A percentile compares a stretch with the other conserved stretches of the same genome.
Evolutionary conservation across 371 early-diverging fungal species (phyloP).

Genomic region (Mucor circinelloides): DNA sequence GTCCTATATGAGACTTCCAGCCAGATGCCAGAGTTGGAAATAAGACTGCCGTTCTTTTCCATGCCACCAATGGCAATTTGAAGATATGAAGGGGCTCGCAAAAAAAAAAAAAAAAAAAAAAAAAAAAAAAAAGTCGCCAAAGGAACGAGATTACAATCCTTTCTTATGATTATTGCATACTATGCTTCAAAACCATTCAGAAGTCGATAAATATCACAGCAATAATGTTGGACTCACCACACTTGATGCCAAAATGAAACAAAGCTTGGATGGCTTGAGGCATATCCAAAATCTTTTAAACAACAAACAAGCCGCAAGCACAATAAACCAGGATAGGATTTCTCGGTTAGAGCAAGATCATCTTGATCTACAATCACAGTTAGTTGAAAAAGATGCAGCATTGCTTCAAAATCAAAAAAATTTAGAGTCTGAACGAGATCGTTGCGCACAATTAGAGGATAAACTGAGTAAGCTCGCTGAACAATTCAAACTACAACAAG

Average conservation of each 20-base stretch:
- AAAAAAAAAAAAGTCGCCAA: no score
- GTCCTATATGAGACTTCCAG: no score
- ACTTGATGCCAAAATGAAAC: constrained; percentile 2
- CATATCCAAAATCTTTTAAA: neutral
- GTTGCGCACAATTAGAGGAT: neutral
- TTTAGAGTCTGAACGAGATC: neutral
- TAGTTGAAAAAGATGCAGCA: neutral
- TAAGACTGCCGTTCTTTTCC: no score
- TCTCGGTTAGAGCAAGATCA: neutral
- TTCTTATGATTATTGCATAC: neutral
- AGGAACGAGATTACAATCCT: neutral
- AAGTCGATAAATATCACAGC: neutral
- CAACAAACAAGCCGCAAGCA: neutral
- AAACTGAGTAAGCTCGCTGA: neutral
- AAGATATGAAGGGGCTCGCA: no score
- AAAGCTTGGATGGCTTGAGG: neutral
- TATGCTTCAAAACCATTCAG: neutral
- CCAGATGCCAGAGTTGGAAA: no score
- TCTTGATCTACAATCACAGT: neutral
- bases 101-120: no score
- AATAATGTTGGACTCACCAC: neutral
- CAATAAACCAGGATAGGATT: neutral
- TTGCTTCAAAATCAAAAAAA: neutral
- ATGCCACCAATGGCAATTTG: no score
- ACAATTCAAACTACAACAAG: neutral